Evolutionary conservation across 1,284 basidiomycete species (phyloP).

Genomic region (Sanghuangporus baumii): DNA sequence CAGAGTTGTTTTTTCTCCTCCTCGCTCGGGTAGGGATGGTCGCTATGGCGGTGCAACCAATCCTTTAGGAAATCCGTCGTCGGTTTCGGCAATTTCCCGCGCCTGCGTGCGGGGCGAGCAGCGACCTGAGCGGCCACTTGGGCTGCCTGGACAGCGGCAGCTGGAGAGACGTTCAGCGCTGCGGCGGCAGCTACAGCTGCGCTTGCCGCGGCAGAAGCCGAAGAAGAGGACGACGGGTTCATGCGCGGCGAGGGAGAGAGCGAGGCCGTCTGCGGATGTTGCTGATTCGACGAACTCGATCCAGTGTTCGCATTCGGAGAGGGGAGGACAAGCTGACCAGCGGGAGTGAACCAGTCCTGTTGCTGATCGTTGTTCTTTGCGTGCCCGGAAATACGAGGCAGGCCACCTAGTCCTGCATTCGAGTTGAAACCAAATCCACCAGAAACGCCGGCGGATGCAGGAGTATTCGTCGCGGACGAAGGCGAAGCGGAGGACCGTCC

Average conservation of each 20-base stretch:
- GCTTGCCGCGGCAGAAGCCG: slow-evolving; percentile 16
- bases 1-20: slow-evolving; percentile 89
- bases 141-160: slow-evolving; percentile 28
- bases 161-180: slow-evolving; percentile 38
- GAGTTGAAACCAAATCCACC: slow-evolving; percentile 42
- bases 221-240: background rate
- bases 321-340: slow-evolving; percentile 22
- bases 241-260: background rate
- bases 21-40: slow-evolving; percentile 86
- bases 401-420: slow-evolving; percentile 48
- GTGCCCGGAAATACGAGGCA: slow-evolving; percentile 67
- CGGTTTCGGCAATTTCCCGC: slow-evolving; percentile 85
- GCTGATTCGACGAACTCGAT: background rate
- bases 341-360: slow-evolving; percentile 22
- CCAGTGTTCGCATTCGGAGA: slow-evolving; percentile 20
- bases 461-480: background rate
- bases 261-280: slow-evolving; percentile 7
- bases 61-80: slow-evolving; percentile 86
- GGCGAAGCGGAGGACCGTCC: background rate
- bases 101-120: slow-evolving; percentile 69
- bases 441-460: slow-evolving; percentile 44
- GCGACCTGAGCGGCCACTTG: slow-evolving; percentile 50
- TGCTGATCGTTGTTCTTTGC: slow-evolving; percentile 34
- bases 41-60: slow-evolving; percentile 86
- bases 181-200: slow-evolving; percentile 29